Base-by-base conservation (phyloP, 164 flowering plant genomes). In the Chimonanthus salicifolius region DNA sequence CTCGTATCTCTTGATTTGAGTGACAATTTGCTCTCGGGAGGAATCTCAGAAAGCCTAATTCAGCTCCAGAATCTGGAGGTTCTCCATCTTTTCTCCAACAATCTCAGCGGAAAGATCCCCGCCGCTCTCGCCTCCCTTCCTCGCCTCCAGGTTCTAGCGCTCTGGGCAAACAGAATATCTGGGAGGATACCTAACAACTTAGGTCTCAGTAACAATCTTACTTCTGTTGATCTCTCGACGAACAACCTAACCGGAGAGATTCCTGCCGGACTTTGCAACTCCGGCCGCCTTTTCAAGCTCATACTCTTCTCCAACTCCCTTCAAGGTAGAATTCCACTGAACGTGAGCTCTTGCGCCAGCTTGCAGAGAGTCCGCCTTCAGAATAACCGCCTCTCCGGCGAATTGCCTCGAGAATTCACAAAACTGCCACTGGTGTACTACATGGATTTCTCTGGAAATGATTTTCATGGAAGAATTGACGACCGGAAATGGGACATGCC, bases 291-390 rank as follows among this genome's bases (percentile, higher is more conserved):
- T 9, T 79, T 74, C 48, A 90, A 92, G 83, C 94, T 94, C 64
- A 90, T 92, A 74, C 89, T 94, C 72, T 94, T 94, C 81, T 87
- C 94, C 11, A 94, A 94, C 71, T 83, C 78, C 6, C 85, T 94
- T 20, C 68, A 74, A 15, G 96, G 97, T 0, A 74, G 71, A 47
- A 80, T 94, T 45, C 92, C 96, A 0, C 48, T 48, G 47, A 79
- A 82, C 6, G 68, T 94, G 51, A 71, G 85, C 71, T 46, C 47
- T n/a, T 94, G 98, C 78, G 83, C 62, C 62, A 89, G 91, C 78
- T 78, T 94, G 62, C 79, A 71, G 68, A 80, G 98, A 10, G 79
- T 94, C 1, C 88, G 98, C 5, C 82, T 94, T 20, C 91, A 90
- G 70, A 84, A 87, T 77, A 94, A 94, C 72, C 67, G 72, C 0